Conservation (phyloP, 495 filamentous ascomycete species). For the Umbilicaria muhlenbergii region DNA sequence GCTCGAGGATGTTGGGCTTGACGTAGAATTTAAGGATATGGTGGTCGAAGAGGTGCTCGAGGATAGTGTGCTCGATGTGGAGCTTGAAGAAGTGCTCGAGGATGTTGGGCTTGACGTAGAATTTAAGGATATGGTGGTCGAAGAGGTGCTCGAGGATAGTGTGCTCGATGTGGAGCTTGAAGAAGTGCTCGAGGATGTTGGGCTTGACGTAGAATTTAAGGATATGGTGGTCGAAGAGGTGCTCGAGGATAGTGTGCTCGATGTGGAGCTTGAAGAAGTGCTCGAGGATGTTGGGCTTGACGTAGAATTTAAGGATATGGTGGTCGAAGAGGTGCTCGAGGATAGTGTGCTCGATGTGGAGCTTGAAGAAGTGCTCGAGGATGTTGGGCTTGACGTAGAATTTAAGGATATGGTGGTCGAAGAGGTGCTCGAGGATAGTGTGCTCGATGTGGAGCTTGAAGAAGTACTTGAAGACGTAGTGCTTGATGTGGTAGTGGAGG, state of each 20-base stretch:
- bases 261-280: constrained; percentile 4
- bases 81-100: constrained; percentile 5
- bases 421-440: no score
- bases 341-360: not conserved
- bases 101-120: constrained; percentile 12
- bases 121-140: not conserved
- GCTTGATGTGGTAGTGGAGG: constrained; percentile 6
- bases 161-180: constrained; percentile 6
- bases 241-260: not conserved
- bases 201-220: not conserved
- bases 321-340: constrained; percentile 8
- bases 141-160: no score
- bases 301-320: not conserved
- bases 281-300: constrained; percentile 1
- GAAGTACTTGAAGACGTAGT: not conserved
- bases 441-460: constrained; percentile 2
- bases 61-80: constrained; percentile 2
- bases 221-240: constrained; percentile 10
- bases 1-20: constrained; percentile 10
- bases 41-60: constrained; percentile 6
- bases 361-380: not conserved
- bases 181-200: constrained; percentile 1
- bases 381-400: constrained; percentile 10
- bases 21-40: constrained; percentile 2
- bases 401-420: not conserved